Conservation (phyloP, 305 asterid genomes). For the Plantago lanceolata region DNA sequence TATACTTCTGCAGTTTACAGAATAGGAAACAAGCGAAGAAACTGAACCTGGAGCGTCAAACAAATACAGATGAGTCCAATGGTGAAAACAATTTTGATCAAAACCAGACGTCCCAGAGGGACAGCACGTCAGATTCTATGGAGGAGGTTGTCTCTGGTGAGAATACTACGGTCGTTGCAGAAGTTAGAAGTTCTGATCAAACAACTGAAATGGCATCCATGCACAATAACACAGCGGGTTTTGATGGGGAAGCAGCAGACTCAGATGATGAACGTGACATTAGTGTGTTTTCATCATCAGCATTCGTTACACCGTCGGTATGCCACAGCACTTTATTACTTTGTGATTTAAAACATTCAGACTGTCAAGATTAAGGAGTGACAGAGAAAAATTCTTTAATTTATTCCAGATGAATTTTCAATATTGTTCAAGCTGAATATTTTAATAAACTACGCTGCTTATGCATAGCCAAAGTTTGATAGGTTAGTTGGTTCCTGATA, state of each 20-base stretch:
- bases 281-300: constrained; percentile 26
- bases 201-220: constrained; percentile 29
- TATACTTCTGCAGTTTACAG: constrained; percentile 51
- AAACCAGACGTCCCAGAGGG: constrained; percentile 28
- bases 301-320: constrained; percentile 21
- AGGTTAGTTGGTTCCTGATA: too few species aligned
- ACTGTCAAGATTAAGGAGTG: not conserved
- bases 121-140: constrained; percentile 28
- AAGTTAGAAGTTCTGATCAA: constrained; percentile 31
- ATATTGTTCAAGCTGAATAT: not conserved
- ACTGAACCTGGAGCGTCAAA: constrained; percentile 37
- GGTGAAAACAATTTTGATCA: constrained; percentile 39
- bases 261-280: constrained; percentile 28
- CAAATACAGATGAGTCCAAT: constrained; percentile 34
- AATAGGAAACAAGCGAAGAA: constrained; percentile 57
- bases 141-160: constrained; percentile 31
- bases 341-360: not conserved
- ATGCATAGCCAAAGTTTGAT: too few species aligned
- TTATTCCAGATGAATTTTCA: constrained; percentile 11
- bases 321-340: constrained; percentile 13
- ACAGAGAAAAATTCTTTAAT: not conserved
- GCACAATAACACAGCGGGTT: constrained; percentile 24
- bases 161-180: constrained; percentile 28
- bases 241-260: constrained; percentile 30
- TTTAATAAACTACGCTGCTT: not conserved